Evolutionary conservation across 352 stramenopile genomes (phyloP), one percentile per base, ranked within the genome.

Genomic region (Globisporangium nagaii): DNA sequence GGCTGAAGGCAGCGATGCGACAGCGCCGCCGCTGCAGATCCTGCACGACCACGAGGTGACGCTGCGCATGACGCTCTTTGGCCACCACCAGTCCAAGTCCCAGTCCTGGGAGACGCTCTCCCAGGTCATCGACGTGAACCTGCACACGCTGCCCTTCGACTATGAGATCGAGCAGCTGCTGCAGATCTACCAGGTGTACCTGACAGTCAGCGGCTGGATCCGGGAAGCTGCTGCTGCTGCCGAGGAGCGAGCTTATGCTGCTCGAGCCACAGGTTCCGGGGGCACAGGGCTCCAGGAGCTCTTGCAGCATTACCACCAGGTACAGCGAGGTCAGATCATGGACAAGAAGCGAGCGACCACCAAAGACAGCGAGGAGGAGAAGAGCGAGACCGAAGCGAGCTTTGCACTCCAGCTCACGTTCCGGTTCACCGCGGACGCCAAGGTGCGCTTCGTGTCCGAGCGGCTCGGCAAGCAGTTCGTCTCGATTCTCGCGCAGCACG

Each of bases 341-440:
- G 41, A 48, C 24, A 10, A 22, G 28, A 53, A 40, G 30, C 11
- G 15, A 7, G 19, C n/a, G 3, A 27, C 10, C 11, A n/a, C 0
- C 24, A 30, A 7, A 13, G 44, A 15, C 4, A 27, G 30, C 20
- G 30, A 36, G 0, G 40, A 43, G n/a, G 46, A 58, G 3, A 32
- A 53, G 17, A 52, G 5, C 2, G 44, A 37, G 28, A 63, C n/a
- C 12, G 44, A 59, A 36, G 63, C 27, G 4, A 83, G 58, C 44
- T 83, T 84, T 44, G 75, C 76, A 5, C 56, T 84, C 11, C 77
- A 86, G 43, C 56, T 86, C 19, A 88, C 77, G 5, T 69, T 85
- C 19, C 68, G 75, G 19, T 68, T 75, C 27, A 79, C 73, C 0
- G 37, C 66, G 1, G 66, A 86, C 47, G 69, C 67, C 2, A 66